These are phyloP conservation scores for Botryotinia narcissicola DNA, from an alignment of 2,329 filamentous ascomycete genomes.

Conservation along the genomic window DNA sequence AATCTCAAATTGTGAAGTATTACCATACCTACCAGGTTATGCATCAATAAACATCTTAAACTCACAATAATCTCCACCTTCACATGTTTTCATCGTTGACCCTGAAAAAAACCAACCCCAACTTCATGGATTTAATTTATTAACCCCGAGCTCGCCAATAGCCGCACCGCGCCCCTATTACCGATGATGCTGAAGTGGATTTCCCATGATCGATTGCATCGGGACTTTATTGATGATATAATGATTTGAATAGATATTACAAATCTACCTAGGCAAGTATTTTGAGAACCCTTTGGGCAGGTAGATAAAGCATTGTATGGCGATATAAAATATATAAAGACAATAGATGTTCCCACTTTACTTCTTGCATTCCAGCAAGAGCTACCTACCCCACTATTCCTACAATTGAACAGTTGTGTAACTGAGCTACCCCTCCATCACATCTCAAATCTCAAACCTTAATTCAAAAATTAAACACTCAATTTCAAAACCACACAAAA, in stretches of 20 bases:
- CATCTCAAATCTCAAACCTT: not conserved
- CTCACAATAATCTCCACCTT: not conserved
- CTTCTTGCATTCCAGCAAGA: not conserved
- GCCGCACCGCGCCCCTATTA: not conserved
- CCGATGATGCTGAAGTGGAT: not conserved
- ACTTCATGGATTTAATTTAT: not conserved
- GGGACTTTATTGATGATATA: not conserved
- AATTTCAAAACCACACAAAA: not conserved
- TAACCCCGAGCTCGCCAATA: not conserved
- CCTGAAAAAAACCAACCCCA: not conserved
- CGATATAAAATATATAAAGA: not conserved
- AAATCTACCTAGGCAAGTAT: not conserved
- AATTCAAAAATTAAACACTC: not conserved
- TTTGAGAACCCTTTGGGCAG: not conserved
- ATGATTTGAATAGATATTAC: not conserved
- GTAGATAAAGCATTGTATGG: not conserved
- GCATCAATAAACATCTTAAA: not conserved
- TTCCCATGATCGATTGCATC: not conserved
- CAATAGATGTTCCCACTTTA: not conserved
- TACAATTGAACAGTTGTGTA: not conserved
- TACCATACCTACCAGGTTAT: not conserved
- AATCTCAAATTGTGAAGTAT: not conserved
- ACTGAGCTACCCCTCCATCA: not conserved
- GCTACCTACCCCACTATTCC: not conserved
- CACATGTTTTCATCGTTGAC: not conserved